Conservation (phyloP, 2,329 filamentous ascomycete genomes). For the Diaporthe eres region DNA sequence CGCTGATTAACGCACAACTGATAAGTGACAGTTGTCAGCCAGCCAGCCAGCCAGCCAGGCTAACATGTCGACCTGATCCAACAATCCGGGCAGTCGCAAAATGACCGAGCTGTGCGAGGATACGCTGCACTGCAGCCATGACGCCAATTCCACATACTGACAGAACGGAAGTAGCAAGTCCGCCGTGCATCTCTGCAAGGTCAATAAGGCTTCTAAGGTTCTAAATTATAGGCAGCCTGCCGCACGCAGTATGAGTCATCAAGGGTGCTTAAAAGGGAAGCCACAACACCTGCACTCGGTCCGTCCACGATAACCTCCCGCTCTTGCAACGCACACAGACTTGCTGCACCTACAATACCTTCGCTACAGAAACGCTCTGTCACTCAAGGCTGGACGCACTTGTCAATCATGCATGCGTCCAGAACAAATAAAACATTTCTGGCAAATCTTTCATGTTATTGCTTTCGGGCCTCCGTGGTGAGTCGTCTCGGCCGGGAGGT, state of each 20-base stretch:
- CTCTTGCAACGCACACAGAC: not conserved
- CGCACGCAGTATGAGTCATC: not conserved
- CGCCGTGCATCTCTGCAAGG: not conserved
- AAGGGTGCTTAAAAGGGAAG: not conserved
- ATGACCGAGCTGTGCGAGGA: constrained; percentile 5
- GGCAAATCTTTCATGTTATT: not conserved
- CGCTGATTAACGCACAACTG: not conserved
- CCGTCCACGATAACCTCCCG: not conserved
- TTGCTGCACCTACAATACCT: not conserved
- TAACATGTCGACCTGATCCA: not conserved
- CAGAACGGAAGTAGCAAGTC: not conserved
- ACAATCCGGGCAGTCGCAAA: constrained; percentile 1
- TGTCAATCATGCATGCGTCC: not conserved
- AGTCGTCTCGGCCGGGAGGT: too few relatives aligned
- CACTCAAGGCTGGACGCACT: not conserved
- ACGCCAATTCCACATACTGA: not conserved
- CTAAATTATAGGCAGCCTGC: not conserved
- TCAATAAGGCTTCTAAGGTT: not conserved
- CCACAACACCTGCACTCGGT: not conserved
- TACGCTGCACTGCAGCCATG: not conserved
- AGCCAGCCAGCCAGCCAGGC: not conserved
- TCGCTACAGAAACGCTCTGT: not conserved
- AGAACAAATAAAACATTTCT: not conserved
- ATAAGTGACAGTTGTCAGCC: not conserved
- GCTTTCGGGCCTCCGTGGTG: not conserved